A percentile compares a stretch with the other conserved stretches of the same genome.
These are phyloP conservation scores for Suhomyces bolitotheri DNA, from an alignment of 1,139 yeast genomes.

Conservation along the genomic window DNA sequence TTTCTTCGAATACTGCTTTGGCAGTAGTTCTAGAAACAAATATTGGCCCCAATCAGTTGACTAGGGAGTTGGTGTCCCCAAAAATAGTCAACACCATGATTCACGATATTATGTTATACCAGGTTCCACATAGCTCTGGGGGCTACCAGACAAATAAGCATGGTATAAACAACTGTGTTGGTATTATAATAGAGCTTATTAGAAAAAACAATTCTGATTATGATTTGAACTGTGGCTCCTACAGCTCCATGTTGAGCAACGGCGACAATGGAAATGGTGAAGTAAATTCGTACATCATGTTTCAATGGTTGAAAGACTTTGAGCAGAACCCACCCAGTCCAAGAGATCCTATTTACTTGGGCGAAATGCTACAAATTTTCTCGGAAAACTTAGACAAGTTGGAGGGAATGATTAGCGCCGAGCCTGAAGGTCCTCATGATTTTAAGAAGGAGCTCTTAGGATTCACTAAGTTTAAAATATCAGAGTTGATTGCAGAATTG, in stretches of 20 bases:
- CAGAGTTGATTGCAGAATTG: conserved; percentile 48
- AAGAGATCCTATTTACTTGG: conserved; percentile 48
- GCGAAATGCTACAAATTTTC: conserved; percentile 44
- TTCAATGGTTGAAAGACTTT: conserved; percentile 49
- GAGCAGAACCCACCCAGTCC: conserved; percentile 51
- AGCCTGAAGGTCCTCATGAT: conserved; percentile 14
- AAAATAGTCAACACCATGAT: conserved; percentile 38
- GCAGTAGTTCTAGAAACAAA: conserved; percentile 50
- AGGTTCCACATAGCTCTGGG: conserved; percentile 18
- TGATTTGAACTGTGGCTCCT: conserved; percentile 47
- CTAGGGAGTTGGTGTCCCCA: conserved; percentile 46
- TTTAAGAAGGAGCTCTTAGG: conserved; percentile 30
- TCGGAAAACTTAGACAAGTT: conserved; percentile 40
- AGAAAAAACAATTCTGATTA: conserved; percentile 51
- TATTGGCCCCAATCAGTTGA: conserved; percentile 49
- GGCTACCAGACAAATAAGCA: conserved; percentile 37
- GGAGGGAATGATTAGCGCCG: conserved; percentile 26
- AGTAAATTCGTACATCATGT: conserved; percentile 45
- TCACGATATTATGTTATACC: conserved; percentile 42
- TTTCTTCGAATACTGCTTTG: conserved; percentile 69
- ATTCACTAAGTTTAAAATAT: conserved; percentile 43
- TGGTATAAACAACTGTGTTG: conserved; percentile 50
- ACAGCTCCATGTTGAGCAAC: conserved; percentile 33
- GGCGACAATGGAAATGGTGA: conserved; percentile 40
- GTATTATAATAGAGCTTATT: conserved; percentile 48